Evolutionary conservation across 2,329 filamentous ascomycete genomes (phyloP), one percentile per base, ranked within the genome.

Genomic region (Acrodontium crateriforme): DNA sequence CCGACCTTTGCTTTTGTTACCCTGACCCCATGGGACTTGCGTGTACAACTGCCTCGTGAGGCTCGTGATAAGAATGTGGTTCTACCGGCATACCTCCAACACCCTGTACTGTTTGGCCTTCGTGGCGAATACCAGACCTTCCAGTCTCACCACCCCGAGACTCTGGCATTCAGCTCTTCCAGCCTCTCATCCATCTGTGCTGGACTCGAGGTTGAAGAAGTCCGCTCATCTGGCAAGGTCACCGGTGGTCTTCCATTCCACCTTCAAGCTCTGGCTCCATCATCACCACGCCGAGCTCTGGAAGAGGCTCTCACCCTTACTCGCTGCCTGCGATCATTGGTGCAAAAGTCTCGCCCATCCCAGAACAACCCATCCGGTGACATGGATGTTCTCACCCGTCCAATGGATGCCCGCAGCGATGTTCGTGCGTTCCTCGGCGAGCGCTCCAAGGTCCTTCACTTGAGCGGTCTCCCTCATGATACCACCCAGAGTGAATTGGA

Each of bases 211-310:
- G 89, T 98, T 25, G 89, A 98, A 59, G 85, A 91, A 31, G 84
- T 98, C 19, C 85, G 95, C 60, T 87, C 85, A 8, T 95, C 85
- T 50, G 87, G 89, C 31, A 89, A 89, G 24, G 95, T 98, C 62
- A 98, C 95, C 61, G 89, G 95, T 56, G 95, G 95, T 54, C 69
- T 98, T 20, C 89, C 89, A 8, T 98, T 98, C 63, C 89, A 98
- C 54, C 67, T 98, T 37, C 89, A 98, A 63, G 87, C 89, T 9
- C 67, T 98, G 38, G 89, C 89, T 26, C 89, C 89, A 23, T 87
- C 89, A 15, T 95, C 87, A 27, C 89, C 89, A 31, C 80, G 89
- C 38, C 80, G 89, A 47, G 89, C 89, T 24, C 92, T 98, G 77
- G 89, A 98, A 56, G 89, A 98, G 60, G 83, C 89, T 16, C 78